Base-by-base conservation (phyloP, 768 basidiomycete species). In the Boletus sp. region DNA sequence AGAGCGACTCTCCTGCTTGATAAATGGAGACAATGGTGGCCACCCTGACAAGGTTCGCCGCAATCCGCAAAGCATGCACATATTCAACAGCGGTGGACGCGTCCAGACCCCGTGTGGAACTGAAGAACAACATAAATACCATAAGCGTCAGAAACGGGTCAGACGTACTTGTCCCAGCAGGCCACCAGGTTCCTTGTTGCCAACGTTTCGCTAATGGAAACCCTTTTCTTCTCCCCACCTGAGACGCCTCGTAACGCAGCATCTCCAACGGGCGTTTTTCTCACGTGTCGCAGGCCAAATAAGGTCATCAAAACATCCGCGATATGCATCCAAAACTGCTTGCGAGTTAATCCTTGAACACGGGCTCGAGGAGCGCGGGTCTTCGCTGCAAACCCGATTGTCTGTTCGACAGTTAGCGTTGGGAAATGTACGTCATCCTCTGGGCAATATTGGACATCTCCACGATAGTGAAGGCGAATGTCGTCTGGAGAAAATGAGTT, bases 401-500 rank as follows among this genome's bases (percentile, higher is more conserved):
- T 92, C 67, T 92, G 80, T 47, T 82, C 79, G 33, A 93, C 90
- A 6, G 89, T 90, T 29, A 96, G 78, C 10, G 88, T 90, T 6
- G 92, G 89, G 62, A 94, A 89, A 67, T 93, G 92, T 2, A 90
- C 76, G 67, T 95, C 92, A 63, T 93, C 92, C 74, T 91, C 92
- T 0, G 90, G 89, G 57, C 82, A 87, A 67, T 91, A 93, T 53
- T 83, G 82, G 2, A 91, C 85, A 65, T 92, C 92, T 15, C 93
- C 94, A 3, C 87, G 86, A 68, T 84, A 89, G 50, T 80, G 80
- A 57, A 82, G 79, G 56, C 68, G 62, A 52, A 95, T 79, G 54
- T 92, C 79, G 1, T 81, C 72, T 2, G 89, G 82, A 0, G 84
- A 73, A 56, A 95, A 79, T 1, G 90, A 85, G 66, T 90, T 90